Percentiles rank a stretch among this genome's conserved stretches.
Conservation (phyloP, 2,329 filamentous ascomycete species). For the Trichoderma sp. region DNA sequence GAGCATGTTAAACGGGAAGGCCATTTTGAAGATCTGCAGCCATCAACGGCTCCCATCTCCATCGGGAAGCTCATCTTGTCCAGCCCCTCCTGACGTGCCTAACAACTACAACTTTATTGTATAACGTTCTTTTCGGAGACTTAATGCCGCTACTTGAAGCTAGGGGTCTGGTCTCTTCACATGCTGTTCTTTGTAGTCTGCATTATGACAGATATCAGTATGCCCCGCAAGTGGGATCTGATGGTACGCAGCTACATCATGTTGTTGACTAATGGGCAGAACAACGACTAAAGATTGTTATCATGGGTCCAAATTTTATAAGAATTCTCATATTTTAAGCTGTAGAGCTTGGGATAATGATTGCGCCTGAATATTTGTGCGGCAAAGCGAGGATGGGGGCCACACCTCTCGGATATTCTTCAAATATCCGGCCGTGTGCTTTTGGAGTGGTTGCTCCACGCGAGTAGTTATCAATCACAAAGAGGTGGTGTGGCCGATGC, state of each 20-base stretch:
- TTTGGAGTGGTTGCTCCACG: neutral
- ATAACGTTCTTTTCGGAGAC: neutral
- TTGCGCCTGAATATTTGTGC: neutral
- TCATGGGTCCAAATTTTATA: too few relatives aligned
- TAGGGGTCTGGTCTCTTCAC: neutral
- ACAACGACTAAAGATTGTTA: neutral
- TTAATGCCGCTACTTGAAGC: neutral
- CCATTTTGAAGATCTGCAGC: neutral
- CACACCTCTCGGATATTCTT: neutral
- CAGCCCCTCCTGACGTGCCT: neutral
- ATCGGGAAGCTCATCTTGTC: constrained; percentile 17
- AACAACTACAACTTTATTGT: neutral
- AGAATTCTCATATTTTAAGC: too few relatives aligned
- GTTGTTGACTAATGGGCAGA: neutral
- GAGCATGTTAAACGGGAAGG: constrained; percentile 5
- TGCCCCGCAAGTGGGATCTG: neutral
- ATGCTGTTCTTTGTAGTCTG: neutral
- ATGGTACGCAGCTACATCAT: neutral
- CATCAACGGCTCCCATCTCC: neutral
- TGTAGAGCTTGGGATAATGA: neutral
- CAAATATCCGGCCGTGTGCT: neutral
- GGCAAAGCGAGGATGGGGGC: neutral
- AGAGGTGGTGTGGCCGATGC: neutral
- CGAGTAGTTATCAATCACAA: neutral
- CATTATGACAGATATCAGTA: neutral